A percentile compares a stretch with the other conserved stretches of the same genome.
Conservation (phyloP, 140 eudicot species). For the Flaveria floridana region DNA sequence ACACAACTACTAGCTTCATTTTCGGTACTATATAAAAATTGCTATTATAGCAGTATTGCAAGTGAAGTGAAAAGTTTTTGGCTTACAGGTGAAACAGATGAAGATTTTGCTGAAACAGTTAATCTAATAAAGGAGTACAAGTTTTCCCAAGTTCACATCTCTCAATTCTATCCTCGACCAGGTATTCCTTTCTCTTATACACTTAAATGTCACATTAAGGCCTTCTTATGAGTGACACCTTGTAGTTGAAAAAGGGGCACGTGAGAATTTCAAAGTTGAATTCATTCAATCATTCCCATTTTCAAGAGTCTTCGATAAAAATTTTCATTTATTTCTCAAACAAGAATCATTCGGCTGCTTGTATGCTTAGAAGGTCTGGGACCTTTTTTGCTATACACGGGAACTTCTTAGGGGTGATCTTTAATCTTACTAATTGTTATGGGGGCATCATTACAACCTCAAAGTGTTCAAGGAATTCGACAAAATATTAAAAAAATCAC, state of each 20-base stretch:
- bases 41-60: not conserved
- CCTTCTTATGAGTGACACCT: not conserved
- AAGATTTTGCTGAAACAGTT: slow-evolving; percentile 78
- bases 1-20: not conserved
- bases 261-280: not conserved
- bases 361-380: not conserved
- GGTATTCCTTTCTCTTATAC: slow-evolving; percentile 46
- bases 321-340: too few species aligned
- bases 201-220: not conserved
- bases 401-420: slow-evolving; percentile 3
- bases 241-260: slow-evolving; percentile 18
- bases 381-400: not conserved
- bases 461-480: too few species aligned
- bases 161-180: slow-evolving; percentile 97
- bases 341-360: not conserved
- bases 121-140: slow-evolving; percentile 85
- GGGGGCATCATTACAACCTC: slow-evolving; percentile 3
- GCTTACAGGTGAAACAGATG: slow-evolving; percentile 90
- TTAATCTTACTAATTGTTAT: not conserved
- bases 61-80: slow-evolving; percentile 1
- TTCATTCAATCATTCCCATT: not conserved
- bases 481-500: too few species aligned
- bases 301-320: not conserved
- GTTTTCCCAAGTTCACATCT: slow-evolving; percentile 96
- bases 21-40: not conserved